Evolutionary conservation across 345 rosid genomes (phyloP).

Genomic region (Turritis glabra): DNA sequence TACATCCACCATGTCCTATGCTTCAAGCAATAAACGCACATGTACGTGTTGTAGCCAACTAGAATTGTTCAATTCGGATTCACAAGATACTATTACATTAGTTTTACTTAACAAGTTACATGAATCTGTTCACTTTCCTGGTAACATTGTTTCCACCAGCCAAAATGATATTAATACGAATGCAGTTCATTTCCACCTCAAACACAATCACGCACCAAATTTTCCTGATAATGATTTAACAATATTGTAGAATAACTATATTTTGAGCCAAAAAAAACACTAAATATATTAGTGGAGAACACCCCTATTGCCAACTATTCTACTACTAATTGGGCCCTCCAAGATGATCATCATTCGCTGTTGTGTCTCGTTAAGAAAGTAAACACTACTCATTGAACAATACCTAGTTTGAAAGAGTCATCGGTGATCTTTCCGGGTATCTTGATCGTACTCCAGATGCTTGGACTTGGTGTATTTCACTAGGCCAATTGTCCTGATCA

Average conservation of each 20-base stretch:
- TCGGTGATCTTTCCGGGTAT: background rate
- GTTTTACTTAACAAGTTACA: background rate
- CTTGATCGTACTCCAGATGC: constrained; percentile 5
- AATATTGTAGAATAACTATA: background rate
- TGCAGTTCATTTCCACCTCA: background rate
- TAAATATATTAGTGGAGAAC: background rate
- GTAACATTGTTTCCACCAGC: background rate
- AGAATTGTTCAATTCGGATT: background rate
- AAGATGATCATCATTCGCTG: constrained; percentile 6
- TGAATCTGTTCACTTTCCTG: background rate
- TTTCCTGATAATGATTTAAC: background rate
- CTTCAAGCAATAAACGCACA: background rate
- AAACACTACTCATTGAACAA: constrained; percentile 3
- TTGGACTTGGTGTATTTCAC: background rate
- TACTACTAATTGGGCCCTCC: background rate
- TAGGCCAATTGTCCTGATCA: constrained; percentile 23
- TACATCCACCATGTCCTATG: constrained; percentile 14
- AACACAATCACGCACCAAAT: background rate
- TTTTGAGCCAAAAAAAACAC: background rate
- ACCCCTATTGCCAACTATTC: background rate
- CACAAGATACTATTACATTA: background rate
- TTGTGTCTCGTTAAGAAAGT: background rate
- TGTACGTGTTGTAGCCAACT: background rate
- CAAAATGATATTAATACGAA: background rate
- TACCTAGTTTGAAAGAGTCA: constrained; percentile 7